Evolutionary conservation across 495 filamentous ascomycete genomes (phyloP), one percentile per base, ranked within the genome.

Genomic region (Penicillium roqueforti): DNA sequence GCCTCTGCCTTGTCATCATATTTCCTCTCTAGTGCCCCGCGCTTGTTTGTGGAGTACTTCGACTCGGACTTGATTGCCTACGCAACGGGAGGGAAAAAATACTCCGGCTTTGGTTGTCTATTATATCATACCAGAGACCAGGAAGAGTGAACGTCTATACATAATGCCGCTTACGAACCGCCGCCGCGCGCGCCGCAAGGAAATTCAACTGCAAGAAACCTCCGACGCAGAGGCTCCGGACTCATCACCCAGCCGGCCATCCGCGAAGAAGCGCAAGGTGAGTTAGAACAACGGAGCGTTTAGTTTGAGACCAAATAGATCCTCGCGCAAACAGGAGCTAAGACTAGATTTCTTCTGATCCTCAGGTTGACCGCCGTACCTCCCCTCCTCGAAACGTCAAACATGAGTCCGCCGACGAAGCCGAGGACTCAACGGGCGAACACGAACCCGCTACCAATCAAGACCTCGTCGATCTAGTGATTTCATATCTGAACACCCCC

Each of bases 201-300:
- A 74, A 65, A 66, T 71, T 47, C 64, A 72, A 65, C 66, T 76
- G 53, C 72, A 76, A 61, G 68, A 76, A 61, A 76, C 73, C 8
- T 76, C 70, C 41, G 75, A 81, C 53, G 72, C 68, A 56, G 80
- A 83, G 55, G 71, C 74, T 19, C 80, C 76, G 53, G 80, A 83
- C 57, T 88, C 86, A 31, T 89, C 87, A 23, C 86, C 87, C 26
- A 86, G 80, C 63, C 83, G 84, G 48, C 86, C 86, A 6, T 79
- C 83, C 4, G 85, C 83, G 67, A 88, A 87, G 67, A 83, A 87
- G 74, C 87, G 83, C 74, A 87, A 87, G 84, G 86, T 87, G 72
- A 69, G 71, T 72, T 32, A 32, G 19, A 28, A 26, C 26, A 31
- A 20, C 18, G 20, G 41, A 28, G 16, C 31, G 20, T 44, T 31